Base-by-base conservation (phyloP, 257 asterid species). In the Datura wrightii region DNA sequence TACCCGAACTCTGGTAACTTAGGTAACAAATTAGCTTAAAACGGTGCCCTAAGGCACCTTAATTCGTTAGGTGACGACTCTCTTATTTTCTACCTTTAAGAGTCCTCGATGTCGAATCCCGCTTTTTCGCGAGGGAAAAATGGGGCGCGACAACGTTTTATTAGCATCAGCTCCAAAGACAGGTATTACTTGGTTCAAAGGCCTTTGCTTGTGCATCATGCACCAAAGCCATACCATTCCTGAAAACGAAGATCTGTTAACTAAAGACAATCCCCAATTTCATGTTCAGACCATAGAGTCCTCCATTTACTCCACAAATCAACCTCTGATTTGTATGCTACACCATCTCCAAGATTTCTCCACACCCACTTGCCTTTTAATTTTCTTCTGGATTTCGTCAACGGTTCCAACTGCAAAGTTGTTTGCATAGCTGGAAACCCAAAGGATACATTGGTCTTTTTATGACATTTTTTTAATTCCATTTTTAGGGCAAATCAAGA, bases 181-280 rank as follows among this genome's bases (percentile, higher is more conserved):
- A 65, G 92, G 92, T 76, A 88, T 91, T 0, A 88, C 90, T 56
- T 90, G 91, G 92, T 89, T 85, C 84, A 89, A 89, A 52, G 88
- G 90, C 9, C 89, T 89, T 31, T 88, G 87, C 24, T 72, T 86
- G 11, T 78, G 84, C 82, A 84, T 89, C 24, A 44, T 86, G 44
- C 60, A 83, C 24, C 63, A 78, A 34, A 83, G 24, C 19, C 14
- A 34, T 16, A 48, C 7, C 4, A 46, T 37, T 0, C 66, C 71
- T 2, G 85, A 83, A 10, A 78, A 82, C 10, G 56, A 84, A 11
- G 87, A 89, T 39, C 53, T 89, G 55, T 66, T 89, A 65, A 59
- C 60, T 8, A 69, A 84, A 82, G 89, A 83, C 15, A 85, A 83
- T 79, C 92, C 92, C 3, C 89, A 89, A 15, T 78, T 74, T 24